Evolutionary conservation across 2,329 filamentous ascomycete species (phyloP).

Genomic region (Sarocladium strictum): DNA sequence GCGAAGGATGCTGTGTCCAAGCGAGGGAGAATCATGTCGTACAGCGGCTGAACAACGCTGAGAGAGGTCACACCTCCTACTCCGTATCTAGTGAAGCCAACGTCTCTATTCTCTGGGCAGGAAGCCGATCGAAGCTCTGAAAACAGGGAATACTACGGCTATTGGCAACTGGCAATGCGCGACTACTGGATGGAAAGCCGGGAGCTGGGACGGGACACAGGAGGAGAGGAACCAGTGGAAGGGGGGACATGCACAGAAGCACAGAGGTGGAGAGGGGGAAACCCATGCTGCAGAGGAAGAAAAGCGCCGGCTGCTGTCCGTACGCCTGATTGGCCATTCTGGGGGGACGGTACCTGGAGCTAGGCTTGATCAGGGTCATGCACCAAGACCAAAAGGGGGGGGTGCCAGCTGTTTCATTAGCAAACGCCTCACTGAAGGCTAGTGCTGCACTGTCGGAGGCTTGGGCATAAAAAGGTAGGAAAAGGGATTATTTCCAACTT

Average conservation of each 20-base stretch:
- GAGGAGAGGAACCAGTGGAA: no score
- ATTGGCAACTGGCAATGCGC: not conserved
- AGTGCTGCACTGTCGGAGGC: conserved; percentile 1
- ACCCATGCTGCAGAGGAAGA: not conserved
- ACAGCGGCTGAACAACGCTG: no score
- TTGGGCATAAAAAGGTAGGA: not conserved
- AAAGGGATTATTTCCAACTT: not conserved
- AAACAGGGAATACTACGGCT: not conserved
- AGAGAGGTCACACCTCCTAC: no score
- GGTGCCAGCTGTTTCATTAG: not conserved
- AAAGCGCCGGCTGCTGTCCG: not conserved
- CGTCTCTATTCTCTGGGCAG: no score
- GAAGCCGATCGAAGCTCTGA: not conserved
- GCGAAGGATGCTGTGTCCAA: not conserved
- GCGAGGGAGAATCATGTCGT: no score
- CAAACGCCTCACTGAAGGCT: not conserved
- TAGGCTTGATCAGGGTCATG: not conserved
- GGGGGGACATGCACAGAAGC: not conserved
- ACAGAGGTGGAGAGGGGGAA: not conserved
- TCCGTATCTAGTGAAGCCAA: no score
- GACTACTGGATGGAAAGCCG: no score
- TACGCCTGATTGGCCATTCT: not conserved
- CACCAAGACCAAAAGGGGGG: not conserved
- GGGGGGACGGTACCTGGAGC: not conserved
- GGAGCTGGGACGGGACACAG: no score